Evolutionary conservation across 192 early-diverging fungal genomes (phyloP).

Genomic region (Coemansia sp.): DNA sequence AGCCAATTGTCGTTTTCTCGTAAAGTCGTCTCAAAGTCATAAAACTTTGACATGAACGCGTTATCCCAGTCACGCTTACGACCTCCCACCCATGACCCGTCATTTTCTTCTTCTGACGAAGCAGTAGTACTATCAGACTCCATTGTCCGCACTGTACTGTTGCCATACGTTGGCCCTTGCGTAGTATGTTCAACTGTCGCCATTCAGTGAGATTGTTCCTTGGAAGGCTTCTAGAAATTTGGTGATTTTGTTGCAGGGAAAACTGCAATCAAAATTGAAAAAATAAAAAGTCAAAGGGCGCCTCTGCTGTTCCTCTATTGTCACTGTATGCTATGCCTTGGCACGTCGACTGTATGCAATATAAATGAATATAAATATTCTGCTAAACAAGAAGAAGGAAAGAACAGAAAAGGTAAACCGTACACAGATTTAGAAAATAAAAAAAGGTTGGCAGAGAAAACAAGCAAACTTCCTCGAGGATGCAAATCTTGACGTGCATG

Average conservation of each 20-base stretch:
- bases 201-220: constrained; percentile 6
- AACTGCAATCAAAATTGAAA: background rate
- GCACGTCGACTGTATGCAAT: background rate
- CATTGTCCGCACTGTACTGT: constrained; percentile 20
- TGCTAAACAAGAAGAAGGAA: constrained; percentile 1
- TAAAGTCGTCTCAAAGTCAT: constrained; percentile 48
- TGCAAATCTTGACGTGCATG: background rate
- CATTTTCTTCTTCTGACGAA: background rate
- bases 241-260: background rate
- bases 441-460: constrained; percentile 7
- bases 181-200: constrained; percentile 11
- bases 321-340: background rate
- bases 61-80: constrained; percentile 54
- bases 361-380: constrained; percentile 9
- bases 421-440: constrained; percentile 1
- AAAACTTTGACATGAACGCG: constrained; percentile 45
- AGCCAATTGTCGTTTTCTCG: constrained; percentile 54
- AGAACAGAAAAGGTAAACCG: background rate
- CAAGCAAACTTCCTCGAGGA: background rate
- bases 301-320: background rate
- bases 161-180: constrained; percentile 5
- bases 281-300: background rate
- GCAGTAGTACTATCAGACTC: constrained; percentile 24
- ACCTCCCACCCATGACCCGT: constrained; percentile 34
- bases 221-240: background rate